Percentiles rank a stretch among this genome's conserved stretches.
These are phyloP conservation scores for Orbilia oligospora DNA, from an alignment of 2,329 filamentous ascomycete genomes.

Conservation along the genomic window DNA sequence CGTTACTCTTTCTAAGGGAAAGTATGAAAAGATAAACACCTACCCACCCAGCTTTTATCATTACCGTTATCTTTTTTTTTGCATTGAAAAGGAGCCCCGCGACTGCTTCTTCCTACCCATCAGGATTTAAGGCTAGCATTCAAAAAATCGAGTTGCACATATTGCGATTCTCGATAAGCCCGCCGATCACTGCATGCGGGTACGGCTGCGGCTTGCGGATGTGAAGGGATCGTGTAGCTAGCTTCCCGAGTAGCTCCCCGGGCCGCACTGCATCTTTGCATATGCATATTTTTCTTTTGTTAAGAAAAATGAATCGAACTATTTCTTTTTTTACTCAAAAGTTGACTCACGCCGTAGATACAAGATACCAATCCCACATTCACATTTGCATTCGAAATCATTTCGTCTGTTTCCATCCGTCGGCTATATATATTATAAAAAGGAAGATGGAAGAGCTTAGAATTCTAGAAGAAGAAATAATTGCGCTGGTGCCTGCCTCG, in stretches of 20 bases:
- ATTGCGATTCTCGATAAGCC: constrained; percentile 21
- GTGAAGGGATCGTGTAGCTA: constrained; percentile 2
- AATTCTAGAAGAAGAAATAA: constrained; percentile 11
- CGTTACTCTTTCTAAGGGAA: constrained; percentile 22
- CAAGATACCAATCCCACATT: not conserved
- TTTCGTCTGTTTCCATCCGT: too few species aligned
- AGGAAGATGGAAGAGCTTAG: too few species aligned
- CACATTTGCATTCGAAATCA: not conserved
- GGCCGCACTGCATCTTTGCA: constrained; percentile 14
- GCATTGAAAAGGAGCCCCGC: not conserved
- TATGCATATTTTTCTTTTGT: constrained; percentile 1
- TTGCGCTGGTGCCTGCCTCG: constrained; percentile 6
- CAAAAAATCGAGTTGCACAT: constrained; percentile 9
- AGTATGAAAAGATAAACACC: not conserved
- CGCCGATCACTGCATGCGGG: constrained; percentile 41
- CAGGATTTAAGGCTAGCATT: constrained; percentile 5
- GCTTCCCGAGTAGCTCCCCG: constrained; percentile 15
- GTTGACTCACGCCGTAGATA: not conserved
- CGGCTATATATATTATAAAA: too few species aligned
- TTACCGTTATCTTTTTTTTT: not conserved
- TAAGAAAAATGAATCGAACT: not conserved
- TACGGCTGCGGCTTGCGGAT: constrained; percentile 3
- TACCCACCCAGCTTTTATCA: not conserved
- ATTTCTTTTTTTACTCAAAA: not conserved
- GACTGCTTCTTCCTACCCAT: not conserved